Evolutionary conservation across 2,329 filamentous ascomycete genomes (phyloP), one percentile per base, ranked within the genome.

Genomic region (Colletotrichum sp.): DNA sequence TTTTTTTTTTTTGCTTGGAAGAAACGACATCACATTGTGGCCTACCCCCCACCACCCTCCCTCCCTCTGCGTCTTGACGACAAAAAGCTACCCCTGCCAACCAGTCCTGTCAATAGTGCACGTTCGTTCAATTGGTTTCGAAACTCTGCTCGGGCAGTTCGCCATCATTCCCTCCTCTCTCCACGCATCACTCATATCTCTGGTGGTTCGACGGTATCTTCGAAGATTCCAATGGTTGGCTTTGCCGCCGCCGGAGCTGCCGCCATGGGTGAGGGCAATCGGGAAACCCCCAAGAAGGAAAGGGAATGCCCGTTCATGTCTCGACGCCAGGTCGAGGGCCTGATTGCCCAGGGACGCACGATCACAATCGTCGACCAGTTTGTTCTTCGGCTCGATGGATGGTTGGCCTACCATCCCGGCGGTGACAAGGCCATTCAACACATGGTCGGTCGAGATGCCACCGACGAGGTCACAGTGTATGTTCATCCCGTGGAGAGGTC

Each of bases 381-480:
- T 80, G 96, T 98, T 12, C 85, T 99, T 79, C 98, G 96, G 86
- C 93, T 95, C 36, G 96, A 99, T 84, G 90, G 93, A 52, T 99
- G 96, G 95, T 87, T 98, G 68, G 92, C 92, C 69, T 98, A 95
- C 82, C 97, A 99, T 81, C 97, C 97, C 14, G 97, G 97, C 73
- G 97, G 97, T 79, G 93, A 96, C 81, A 97, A 96, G 85, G 92
- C 96, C 71, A 98, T 99, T 78, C 88, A 92, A 83, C 97, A 99
- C 83, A 97, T 98, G 95, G 92, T 99, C 76, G 96, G 96, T 77
- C 92, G 94, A 85, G 96, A 98, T 91, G 96, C 95, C 67, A 98
- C 96, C 13, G 96, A 98, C 84, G 97, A 99, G 85, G 93, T 99
- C 77, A 95, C 94, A 84, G 95, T 93, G 95, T 98, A 90, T 67